phyloP scores from a whole-genome alignment of 352 stramenopile species.

The Lagenidium sp. region DNA sequence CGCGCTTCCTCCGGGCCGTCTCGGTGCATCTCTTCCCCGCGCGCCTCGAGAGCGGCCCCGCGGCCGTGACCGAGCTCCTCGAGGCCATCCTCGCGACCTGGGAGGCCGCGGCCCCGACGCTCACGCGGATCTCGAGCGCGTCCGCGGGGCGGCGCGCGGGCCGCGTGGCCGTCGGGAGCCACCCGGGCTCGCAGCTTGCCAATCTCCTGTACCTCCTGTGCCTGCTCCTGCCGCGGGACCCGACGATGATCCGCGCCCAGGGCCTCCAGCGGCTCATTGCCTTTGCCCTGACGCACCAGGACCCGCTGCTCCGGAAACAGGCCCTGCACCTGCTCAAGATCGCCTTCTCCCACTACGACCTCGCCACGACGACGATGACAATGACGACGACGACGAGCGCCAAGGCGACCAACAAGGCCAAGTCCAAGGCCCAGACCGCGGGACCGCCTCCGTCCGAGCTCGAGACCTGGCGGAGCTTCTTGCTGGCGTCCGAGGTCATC shows the following conservation, averaged over 20 bases:
- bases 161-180: constrained; percentile 4
- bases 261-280: constrained; percentile 41
- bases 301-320: constrained; percentile 59
- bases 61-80: constrained; percentile 7
- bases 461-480: constrained; percentile 54
- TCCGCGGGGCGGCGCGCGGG: constrained; percentile 5
- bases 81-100: constrained; percentile 10
- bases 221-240: constrained; percentile 37
- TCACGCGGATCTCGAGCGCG: neutral
- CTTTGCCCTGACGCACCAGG: constrained; percentile 35
- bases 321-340: constrained; percentile 58
- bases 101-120: constrained; percentile 7
- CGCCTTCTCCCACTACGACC: constrained; percentile 40
- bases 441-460: too few relatives aligned
- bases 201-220: constrained; percentile 63
- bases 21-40: constrained; percentile 34
- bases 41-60: constrained; percentile 14
- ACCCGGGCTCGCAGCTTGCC: constrained; percentile 12
- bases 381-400: neutral
- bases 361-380: neutral
- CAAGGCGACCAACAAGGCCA: neutral
- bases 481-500: constrained; percentile 71
- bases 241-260: constrained; percentile 22
- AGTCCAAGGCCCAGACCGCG: too few relatives aligned
- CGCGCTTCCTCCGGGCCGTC: constrained; percentile 36